Percentiles rank a stretch among this genome's conserved stretches.
Conservation (phyloP, 805 yeast species). For the Nakazawaea molendinolei region DNA sequence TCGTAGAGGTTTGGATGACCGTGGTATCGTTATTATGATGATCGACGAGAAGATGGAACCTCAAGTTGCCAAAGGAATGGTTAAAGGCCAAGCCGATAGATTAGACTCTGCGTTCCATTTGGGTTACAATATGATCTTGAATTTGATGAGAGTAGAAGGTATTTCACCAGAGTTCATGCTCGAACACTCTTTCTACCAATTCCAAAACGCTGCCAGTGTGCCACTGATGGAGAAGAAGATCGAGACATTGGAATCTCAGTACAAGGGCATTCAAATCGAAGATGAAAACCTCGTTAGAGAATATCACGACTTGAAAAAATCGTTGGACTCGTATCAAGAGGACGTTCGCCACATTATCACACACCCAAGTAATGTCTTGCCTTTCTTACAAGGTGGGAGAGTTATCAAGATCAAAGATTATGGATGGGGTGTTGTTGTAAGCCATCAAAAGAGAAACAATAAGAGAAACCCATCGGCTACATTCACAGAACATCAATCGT, state of each 20-base stretch:
- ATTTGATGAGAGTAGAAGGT: conserved; percentile 95
- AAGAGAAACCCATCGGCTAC: conserved; percentile 51
- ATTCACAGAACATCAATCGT: conserved; percentile 82
- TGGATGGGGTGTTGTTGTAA: conserved; percentile 95
- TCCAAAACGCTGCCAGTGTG: conserved; percentile 87
- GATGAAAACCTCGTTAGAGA: conserved; percentile 73
- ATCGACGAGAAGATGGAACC: conserved; percentile 99
- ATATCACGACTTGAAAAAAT: conserved; percentile 74
- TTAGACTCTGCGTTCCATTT: conserved; percentile 96
- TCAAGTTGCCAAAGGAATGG: conserved; percentile 98
- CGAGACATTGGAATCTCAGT: conserved; percentile 42
- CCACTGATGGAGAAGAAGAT: conserved; percentile 74
- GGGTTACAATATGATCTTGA: conserved; percentile 95
- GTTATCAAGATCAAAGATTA: conserved; percentile 71
- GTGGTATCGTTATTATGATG: conserved; percentile 99
- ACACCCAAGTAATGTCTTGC: conserved; percentile 83
- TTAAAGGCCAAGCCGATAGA: conserved; percentile 97
- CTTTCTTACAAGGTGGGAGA: conserved; percentile 86
- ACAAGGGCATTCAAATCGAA: conserved; percentile 49
- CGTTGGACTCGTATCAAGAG: conserved; percentile 59
- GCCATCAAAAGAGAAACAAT: conserved; percentile 62
- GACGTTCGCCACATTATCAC: conserved; percentile 80
- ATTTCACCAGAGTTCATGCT: conserved; percentile 97
- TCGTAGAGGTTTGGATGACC: conserved; percentile 97
- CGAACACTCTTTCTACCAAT: conserved; percentile 89